Percentiles rank a stretch among this genome's conserved stretches.
phyloP scores from a whole-genome alignment of 2,329 filamentous ascomycete species.

The Leptographium wingfieldii region DNA sequence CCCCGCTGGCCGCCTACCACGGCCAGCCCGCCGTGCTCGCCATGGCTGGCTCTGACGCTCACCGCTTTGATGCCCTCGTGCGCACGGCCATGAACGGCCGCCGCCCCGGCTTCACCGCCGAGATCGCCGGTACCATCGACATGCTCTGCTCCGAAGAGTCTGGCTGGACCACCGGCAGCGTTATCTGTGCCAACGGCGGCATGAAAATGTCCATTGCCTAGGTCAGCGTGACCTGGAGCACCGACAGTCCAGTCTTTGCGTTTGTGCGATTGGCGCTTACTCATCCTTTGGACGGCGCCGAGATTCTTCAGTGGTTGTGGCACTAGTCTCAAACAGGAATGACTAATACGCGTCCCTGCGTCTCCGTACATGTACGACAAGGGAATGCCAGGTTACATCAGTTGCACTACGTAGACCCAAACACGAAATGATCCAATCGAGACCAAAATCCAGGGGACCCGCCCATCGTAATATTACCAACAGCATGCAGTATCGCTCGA shows the following conservation, averaged over 20 bases:
- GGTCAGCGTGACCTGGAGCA: too few relatives aligned
- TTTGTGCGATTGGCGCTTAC: not conserved
- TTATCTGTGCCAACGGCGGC: conserved; percentile 3
- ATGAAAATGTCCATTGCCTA: conserved; percentile 3
- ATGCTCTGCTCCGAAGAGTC: conserved; percentile 1
- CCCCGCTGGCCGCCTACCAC: not conserved
- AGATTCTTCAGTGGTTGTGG: not conserved
- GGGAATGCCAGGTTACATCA: not conserved
- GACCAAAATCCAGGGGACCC: not conserved
- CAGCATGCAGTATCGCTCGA: not conserved
- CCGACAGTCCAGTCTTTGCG: too few relatives aligned
- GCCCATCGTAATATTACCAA: not conserved
- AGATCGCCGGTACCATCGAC: conserved; percentile 2
- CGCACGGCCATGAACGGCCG: not conserved
- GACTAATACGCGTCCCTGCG: not conserved
- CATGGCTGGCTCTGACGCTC: not conserved
- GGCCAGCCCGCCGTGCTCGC: not conserved
- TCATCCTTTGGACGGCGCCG: not conserved
- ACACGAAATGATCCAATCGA: not conserved
- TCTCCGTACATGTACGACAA: too few relatives aligned
- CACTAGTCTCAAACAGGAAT: not conserved
- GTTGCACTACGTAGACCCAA: not conserved
- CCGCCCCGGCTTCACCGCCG: conserved; percentile 15
- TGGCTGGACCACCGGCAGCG: conserved; percentile 2
- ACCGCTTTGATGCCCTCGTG: not conserved